These are phyloP conservation scores for Coleophoma crateriformis DNA, from an alignment of 2,329 filamentous ascomycete species.

Conservation along the genomic window DNA sequence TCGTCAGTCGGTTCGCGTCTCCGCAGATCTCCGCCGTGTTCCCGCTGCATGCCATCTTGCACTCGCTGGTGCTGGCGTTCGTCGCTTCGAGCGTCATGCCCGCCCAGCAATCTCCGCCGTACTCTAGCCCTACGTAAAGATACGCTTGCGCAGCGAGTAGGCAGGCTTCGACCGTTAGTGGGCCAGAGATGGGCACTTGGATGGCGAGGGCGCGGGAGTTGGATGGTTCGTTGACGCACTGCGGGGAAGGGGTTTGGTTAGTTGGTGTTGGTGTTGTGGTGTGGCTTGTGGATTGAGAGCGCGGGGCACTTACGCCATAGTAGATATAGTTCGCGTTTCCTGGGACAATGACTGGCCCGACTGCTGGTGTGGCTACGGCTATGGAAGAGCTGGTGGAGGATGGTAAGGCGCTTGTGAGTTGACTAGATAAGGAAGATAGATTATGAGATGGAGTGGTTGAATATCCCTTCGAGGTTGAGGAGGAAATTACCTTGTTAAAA, in stretches of 20 bases:
- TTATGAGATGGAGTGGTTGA: not conserved
- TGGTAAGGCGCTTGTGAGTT: not conserved
- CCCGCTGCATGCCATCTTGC: not conserved
- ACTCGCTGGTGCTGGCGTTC: not conserved
- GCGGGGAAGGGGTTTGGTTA: not conserved
- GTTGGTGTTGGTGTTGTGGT: no score
- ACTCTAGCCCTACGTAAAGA: not conserved
- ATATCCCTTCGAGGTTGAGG: not conserved
- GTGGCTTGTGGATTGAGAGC: not conserved
- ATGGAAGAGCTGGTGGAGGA: not conserved
- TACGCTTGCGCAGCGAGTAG: not conserved
- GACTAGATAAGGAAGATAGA: not conserved
- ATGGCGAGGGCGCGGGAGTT: not conserved
- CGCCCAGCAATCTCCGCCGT: constrained; percentile 2
- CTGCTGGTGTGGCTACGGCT: not conserved
- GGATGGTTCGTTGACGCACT: constrained; percentile 2
- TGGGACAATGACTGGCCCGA: not conserved
- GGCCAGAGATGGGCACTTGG: not conserved
- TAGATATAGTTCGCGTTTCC: constrained; percentile 3
- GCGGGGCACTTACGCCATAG: not conserved
- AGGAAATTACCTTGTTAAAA: not conserved
- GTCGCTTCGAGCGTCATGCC: not conserved
- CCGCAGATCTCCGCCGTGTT: constrained; percentile 1
- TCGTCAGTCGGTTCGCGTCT: not conserved
- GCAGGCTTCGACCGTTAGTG: constrained; percentile 1